A percentile compares a stretch with the other conserved stretches of the same genome.
phyloP scores from a whole-genome alignment of 2,329 filamentous ascomycete species.

The Botrytis deweyae region DNA sequence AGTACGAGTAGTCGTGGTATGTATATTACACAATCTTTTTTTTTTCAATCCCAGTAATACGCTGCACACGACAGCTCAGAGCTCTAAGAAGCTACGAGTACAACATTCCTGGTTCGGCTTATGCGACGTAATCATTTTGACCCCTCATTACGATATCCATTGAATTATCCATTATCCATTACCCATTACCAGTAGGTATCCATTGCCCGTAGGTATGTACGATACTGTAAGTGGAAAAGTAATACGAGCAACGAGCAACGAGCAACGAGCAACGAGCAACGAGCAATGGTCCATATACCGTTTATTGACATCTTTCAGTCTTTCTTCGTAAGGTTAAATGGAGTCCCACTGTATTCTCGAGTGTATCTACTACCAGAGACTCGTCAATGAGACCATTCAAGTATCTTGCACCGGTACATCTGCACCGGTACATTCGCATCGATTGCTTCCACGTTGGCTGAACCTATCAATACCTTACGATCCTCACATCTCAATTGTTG shows the following conservation, averaged over 20 bases:
- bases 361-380: too few relatives aligned
- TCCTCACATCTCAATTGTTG: neutral
- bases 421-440: too few relatives aligned
- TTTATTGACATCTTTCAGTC: neutral
- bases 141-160: neutral
- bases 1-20: too few relatives aligned
- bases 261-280: too few relatives aligned
- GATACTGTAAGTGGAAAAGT: neutral
- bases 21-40: neutral
- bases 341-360: too few relatives aligned
- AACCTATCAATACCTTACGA: too few relatives aligned
- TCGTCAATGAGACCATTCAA: neutral
- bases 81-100: neutral
- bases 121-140: neutral
- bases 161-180: too few relatives aligned
- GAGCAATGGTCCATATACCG: neutral
- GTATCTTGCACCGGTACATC: neutral
- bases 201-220: neutral
- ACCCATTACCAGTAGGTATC: too few relatives aligned
- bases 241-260: neutral
- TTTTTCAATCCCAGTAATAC: neutral
- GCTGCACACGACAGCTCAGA: constrained; percentile 3
- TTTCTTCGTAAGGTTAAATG: neutral
- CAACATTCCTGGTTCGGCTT: neutral
- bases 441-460: too few relatives aligned